Percentiles rank a stretch among this genome's conserved stretches.
Evolutionary conservation across 108 stramenopile genomes (phyloP).

Genomic region (Asterionellopsis glacialis): DNA sequence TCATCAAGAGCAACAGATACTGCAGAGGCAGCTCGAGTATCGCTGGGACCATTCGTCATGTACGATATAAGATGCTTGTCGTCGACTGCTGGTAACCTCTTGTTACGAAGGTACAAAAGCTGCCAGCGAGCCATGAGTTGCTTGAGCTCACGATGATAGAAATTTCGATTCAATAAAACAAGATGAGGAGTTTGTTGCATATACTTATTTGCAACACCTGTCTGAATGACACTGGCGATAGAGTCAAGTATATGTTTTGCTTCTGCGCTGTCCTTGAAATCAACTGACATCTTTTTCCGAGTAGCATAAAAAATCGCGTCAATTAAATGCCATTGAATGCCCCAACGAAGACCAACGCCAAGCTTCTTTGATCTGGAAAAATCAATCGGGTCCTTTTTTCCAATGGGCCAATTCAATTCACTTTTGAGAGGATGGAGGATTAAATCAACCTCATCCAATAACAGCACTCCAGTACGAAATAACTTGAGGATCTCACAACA

Average conservation of each 20-base stretch:
- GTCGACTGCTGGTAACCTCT: slow-evolving; percentile 83
- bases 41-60: slow-evolving; percentile 83
- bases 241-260: slow-evolving; percentile 83
- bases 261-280: slow-evolving; percentile 78
- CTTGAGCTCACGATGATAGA: slow-evolving; percentile 85
- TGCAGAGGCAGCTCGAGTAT: slow-evolving; percentile 68
- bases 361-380: slow-evolving; percentile 79
- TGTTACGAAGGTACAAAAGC: slow-evolving; percentile 88
- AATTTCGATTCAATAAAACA: slow-evolving; percentile 84
- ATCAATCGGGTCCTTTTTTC: slow-evolving; percentile 95
- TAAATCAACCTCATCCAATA: slow-evolving; percentile 98
- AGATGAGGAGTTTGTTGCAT: slow-evolving; percentile 92
- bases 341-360: slow-evolving; percentile 92
- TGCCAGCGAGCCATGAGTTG: slow-evolving; percentile 95
- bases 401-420: slow-evolving; percentile 99
- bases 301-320: slow-evolving; percentile 81
- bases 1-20: slow-evolving; percentile 90
- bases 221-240: slow-evolving; percentile 68
- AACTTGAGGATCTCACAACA: slow-evolving; percentile 87
- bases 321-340: slow-evolving; percentile 92
- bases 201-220: slow-evolving; percentile 76
- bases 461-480: slow-evolving; percentile 82
- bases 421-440: slow-evolving; percentile 97
- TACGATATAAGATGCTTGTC: slow-evolving; percentile 91
- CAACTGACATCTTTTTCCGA: slow-evolving; percentile 82